Evolutionary conservation across 371 early-diverging fungal genomes (phyloP).

Genomic region (Rhizopus arrhizus): DNA sequence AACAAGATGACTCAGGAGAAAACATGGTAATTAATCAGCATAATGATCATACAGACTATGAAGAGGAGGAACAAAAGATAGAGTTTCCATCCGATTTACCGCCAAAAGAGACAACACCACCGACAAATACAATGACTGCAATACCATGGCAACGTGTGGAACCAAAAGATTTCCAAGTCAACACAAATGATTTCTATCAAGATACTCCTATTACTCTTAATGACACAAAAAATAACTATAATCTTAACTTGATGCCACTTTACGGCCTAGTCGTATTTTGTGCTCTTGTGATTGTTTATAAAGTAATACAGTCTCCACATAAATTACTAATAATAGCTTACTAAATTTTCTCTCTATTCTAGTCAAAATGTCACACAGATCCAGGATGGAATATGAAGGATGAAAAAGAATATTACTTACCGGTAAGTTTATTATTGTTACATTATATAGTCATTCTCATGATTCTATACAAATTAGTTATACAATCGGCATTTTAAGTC

Average conservation of each 20-base stretch:
- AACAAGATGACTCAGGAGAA: constrained; percentile 1
- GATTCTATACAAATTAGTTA: constrained; percentile 7
- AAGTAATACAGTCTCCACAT: not conserved
- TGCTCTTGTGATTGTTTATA: constrained; percentile 17
- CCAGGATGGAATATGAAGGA: constrained; percentile 5
- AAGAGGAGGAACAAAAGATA: constrained; percentile 11
- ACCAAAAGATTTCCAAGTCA: not conserved
- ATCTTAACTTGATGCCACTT: not conserved
- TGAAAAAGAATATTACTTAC: constrained; percentile 24
- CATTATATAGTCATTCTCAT: not conserved
- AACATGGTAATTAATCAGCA: not conserved
- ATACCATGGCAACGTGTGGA: constrained; percentile 6
- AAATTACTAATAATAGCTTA: too few relatives aligned
- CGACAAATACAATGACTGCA: not conserved
- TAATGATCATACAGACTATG: constrained; percentile 4
- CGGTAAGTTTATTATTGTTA: constrained; percentile 19
- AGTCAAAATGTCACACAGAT: not conserved
- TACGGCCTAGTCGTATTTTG: not conserved
- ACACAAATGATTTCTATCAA: constrained; percentile 1
- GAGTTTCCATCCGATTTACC: constrained; percentile 3
- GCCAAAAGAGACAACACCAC: not conserved
- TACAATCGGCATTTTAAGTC: constrained; percentile 22
- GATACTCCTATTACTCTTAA: not conserved
- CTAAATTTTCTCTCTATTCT: not conserved
- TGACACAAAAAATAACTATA: not conserved